Evolutionary conservation across 2,329 filamentous ascomycete genomes (phyloP), one percentile per base, ranked within the genome.

Genomic region (Stagonosporopsis rhizophila): DNA sequence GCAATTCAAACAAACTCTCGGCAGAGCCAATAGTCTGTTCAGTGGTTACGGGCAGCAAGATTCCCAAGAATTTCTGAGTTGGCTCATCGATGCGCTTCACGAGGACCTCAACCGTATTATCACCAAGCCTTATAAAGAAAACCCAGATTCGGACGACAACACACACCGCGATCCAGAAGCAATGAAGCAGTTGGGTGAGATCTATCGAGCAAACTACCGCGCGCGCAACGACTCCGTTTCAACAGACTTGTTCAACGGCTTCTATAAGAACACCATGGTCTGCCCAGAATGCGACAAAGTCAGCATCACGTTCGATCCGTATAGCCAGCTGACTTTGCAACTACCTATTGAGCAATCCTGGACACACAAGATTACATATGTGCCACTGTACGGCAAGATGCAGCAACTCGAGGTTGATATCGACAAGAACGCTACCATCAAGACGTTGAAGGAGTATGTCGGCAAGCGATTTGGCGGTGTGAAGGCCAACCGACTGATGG

Each of bases 271-370:
- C 40, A 98, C 94, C 0, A 85, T 99, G 61, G 89, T 95, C 61
- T 99, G 95, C 71, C 95, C 95, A 0, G 85, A 84, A 7, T 99
- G 95, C 75, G 85, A 89, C 66, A 99, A 98, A 79, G 90, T 98
- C 77, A 97, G 93, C 84, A 96, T 99, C 68, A 98, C 95, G 0
- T 99, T 99, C 71, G 95, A 99, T 73, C 95, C 95, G 0, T 99
- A 96, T 81, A 97, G 92, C 75, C 95, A 96, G 63, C 79, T 99
- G 56, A 97, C 95, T 0, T 80, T 99, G 22, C 95, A 96, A 54
- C 80, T 99, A 30, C 95, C 95, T 0, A 86, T 96, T 51, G 89
- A 95, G 73, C 92, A 89, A 62, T 84, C 91, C 40, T 96, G 92
- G 89, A 83, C 81, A 56, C 89, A 89, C 62, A 82, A 83, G 1